Percentiles rank a stretch among this genome's conserved stretches.
Conservation (phyloP, 108 stramenopile genomes). For the Nitzschia sp. region DNA sequence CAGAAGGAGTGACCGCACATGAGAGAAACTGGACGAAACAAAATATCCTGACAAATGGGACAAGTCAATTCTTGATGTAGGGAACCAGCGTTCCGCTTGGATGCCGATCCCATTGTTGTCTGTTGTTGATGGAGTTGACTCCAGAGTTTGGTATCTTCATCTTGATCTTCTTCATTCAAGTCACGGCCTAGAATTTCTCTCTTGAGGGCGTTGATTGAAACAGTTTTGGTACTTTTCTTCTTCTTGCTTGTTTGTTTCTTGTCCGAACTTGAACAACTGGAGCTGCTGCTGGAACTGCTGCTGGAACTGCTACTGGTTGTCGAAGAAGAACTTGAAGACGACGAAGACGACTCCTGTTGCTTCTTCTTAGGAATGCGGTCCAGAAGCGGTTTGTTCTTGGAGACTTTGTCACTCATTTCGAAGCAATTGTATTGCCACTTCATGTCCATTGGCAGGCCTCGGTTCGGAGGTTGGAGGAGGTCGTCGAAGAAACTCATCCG, state of each 20-base stretch:
- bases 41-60: constrained; percentile 60
- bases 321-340: background rate
- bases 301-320: background rate
- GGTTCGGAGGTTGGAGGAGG: too few species aligned
- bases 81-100: constrained; percentile 7
- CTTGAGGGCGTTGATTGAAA: constrained; percentile 42
- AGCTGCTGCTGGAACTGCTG: background rate
- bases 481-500: too few species aligned
- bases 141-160: background rate
- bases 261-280: background rate
- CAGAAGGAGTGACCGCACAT: constrained; percentile 77
- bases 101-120: background rate
- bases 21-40: constrained; percentile 59
- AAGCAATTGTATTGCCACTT: too few species aligned
- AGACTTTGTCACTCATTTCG: too few species aligned
- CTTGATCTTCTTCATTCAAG: background rate
- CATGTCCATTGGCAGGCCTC: too few species aligned
- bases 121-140: constrained; percentile 1
- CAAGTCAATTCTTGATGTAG: constrained; percentile 51
- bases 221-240: background rate
- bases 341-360: background rate
- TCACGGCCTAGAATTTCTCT: constrained; percentile 33
- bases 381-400: too few species aligned
- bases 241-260: background rate
- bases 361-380: background rate